These are phyloP conservation scores for Xylaria venustula DNA, from an alignment of 495 filamentous ascomycete species.

Conservation along the genomic window DNA sequence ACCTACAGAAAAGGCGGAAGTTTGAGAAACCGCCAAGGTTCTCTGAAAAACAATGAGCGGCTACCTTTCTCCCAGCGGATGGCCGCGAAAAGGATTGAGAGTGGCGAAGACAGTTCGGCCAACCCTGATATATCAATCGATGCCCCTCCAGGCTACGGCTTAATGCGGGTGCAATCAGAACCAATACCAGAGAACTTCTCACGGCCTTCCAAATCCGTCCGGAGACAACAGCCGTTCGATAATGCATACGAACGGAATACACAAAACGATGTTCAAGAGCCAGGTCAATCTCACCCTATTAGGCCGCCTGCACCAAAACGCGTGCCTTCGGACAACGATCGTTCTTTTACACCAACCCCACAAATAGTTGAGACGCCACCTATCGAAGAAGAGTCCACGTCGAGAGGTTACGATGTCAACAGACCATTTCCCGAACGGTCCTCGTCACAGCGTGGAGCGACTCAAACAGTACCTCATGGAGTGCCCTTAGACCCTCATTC, in stretches of 20 bases:
- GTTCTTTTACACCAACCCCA: slow-evolving; percentile 49
- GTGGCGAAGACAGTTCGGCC: slow-evolving; percentile 58
- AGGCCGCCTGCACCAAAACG: slow-evolving; percentile 22
- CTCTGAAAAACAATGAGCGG: slow-evolving; percentile 41
- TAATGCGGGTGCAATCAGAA: slow-evolving; percentile 74
- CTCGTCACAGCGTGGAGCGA: slow-evolving; percentile 47
- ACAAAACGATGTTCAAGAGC: slow-evolving; percentile 15
- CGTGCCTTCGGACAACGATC: slow-evolving; percentile 18
- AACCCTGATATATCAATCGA: slow-evolving; percentile 47
- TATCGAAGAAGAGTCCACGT: slow-evolving; percentile 39
- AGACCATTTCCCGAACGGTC: slow-evolving; percentile 49
- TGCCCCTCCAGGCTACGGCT: slow-evolving; percentile 50
- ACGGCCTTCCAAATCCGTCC: slow-evolving; percentile 44
- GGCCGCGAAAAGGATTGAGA: slow-evolving; percentile 51
- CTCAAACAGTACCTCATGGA: slow-evolving; percentile 18
- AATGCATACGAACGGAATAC: slow-evolving; percentile 19
- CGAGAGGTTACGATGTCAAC: slow-evolving; percentile 19
- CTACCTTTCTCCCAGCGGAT: slow-evolving; percentile 72
- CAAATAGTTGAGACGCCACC: slow-evolving; percentile 69
- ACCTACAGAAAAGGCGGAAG: slow-evolving; percentile 85
- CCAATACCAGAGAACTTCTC: slow-evolving; percentile 63
- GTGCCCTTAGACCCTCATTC: slow-evolving; percentile 45
- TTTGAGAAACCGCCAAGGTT: slow-evolving; percentile 72
- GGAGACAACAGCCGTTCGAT: slow-evolving; percentile 43
- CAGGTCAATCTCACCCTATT: slow-evolving; percentile 11